Evolutionary conservation across 2,329 filamentous ascomycete genomes (phyloP), one percentile per base, ranked within the genome.

Genomic region (Magnaporthales sp.): DNA sequence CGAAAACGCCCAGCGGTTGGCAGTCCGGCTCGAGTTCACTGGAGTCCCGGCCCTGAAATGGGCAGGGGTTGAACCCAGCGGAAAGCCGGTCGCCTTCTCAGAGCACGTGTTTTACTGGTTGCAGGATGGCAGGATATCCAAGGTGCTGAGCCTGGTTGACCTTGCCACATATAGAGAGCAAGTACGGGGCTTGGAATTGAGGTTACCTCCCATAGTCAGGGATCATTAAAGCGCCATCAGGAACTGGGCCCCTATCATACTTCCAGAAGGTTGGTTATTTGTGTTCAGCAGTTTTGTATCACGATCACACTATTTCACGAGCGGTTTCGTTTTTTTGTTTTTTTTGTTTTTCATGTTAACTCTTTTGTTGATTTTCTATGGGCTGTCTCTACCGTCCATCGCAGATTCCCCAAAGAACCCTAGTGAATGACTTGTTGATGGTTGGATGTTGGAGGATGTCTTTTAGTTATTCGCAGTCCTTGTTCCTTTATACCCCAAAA

Each of bases 91-190:
- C 62, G 22, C 62, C 24, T 76, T 78, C 64, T 66, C 68, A 30
- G 77, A 79, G 69, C 73, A 75, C 63, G 76, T 74, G 30, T 75
- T 76, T 22, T 79, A 78, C 65, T 70, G 71, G 64, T 73, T 78
- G 46, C 68, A 73, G 15, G 70, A 67, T 1, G 76, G 75, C 5
- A 77, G 69, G 71, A 77, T 79, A 24, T 68, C 69, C 11, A 69
- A 70, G 29, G 73, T 78, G 4, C 76, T 75, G 72, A 75, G 76
- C 54, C 66, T 77, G n/a, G 70, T 77, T 62, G 76, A 77, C 66
- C 64, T 74, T 58, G 69, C 69, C 8, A 69, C 70, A 13, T 76
- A 74, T 62, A 68, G 70, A 29, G 63, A 66, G 56, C 69, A 73
- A 54, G 63, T 71, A 66, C 46, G 51, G 24, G 60, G 60, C 22